These are phyloP conservation scores for Verbascum thapsus DNA, from an alignment of 257 asterid genomes.

Conservation along the genomic window DNA sequence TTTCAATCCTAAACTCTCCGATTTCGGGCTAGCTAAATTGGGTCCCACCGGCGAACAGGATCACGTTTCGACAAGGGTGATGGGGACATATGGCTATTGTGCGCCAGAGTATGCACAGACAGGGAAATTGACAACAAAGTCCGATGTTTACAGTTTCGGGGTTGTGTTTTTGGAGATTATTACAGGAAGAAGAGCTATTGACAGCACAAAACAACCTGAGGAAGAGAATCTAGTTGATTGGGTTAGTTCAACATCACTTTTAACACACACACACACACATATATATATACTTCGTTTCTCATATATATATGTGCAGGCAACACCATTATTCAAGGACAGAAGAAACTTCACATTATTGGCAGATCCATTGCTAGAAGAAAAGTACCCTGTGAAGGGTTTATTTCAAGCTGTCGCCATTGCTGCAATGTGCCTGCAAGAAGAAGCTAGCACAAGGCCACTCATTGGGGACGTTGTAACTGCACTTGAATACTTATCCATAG, in stretches of 20 bases:
- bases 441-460: conserved; percentile 51
- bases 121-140: conserved; percentile 48
- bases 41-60: conserved; percentile 47
- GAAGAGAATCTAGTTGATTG: conserved; percentile 57
- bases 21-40: conserved; percentile 48
- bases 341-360: conserved; percentile 42
- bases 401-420: conserved; percentile 53
- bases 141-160: conserved; percentile 54
- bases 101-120: conserved; percentile 55
- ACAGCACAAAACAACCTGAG: conserved; percentile 43
- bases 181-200: conserved; percentile 51
- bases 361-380: conserved; percentile 50
- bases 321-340: conserved; percentile 50
- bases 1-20: conserved; percentile 49
- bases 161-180: conserved; percentile 55
- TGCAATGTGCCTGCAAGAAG: conserved; percentile 60
- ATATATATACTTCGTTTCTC: too few species aligned
- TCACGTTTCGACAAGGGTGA: conserved; percentile 44
- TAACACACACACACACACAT: too few species aligned
- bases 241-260: conserved; percentile 36
- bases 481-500: conserved; percentile 43
- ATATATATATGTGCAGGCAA: conserved; percentile 57
- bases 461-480: conserved; percentile 62
- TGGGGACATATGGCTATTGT: conserved; percentile 56
- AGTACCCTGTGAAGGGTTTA: conserved; percentile 46